Conservation (phyloP, 2,329 filamentous ascomycete genomes). For the Harringtonia aguacate region DNA sequence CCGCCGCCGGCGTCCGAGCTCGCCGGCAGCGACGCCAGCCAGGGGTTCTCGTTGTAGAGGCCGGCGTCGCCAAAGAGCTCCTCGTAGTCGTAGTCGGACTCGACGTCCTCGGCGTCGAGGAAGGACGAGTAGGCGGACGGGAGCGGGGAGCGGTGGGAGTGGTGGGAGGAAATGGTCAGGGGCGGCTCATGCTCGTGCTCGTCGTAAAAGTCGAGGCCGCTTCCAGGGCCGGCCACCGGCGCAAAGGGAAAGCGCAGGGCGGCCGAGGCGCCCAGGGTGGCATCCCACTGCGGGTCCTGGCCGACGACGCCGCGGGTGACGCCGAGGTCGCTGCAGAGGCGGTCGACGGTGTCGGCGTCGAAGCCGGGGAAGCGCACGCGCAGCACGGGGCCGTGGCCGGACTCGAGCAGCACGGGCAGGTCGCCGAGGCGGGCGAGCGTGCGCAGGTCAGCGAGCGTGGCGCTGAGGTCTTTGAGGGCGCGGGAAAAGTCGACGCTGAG, state of each 20-base stretch:
- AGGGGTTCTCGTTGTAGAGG: constrained; percentile 32
- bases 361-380: constrained; percentile 87
- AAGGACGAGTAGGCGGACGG: constrained; percentile 20
- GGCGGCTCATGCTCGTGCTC: no score
- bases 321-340: constrained; percentile 78
- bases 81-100: constrained; percentile 11
- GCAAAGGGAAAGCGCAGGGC: constrained; percentile 83
- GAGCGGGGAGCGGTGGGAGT: constrained; percentile 32
- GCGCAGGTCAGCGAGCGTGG: constrained; percentile 71
- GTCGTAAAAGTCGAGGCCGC: constrained; percentile 11
- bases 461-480: constrained; percentile 71
- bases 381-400: constrained; percentile 45
- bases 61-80: constrained; percentile 15
- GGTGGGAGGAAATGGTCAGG: no score
- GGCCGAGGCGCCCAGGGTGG: constrained; percentile 55
- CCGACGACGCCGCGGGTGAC: constrained; percentile 67
- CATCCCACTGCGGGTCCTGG: constrained; percentile 67
- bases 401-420: constrained; percentile 64
- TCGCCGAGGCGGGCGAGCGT: constrained; percentile 69
- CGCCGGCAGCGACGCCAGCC: constrained; percentile 29
- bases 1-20: constrained; percentile 27
- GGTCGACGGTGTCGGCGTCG: constrained; percentile 70
- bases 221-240: constrained; percentile 34
- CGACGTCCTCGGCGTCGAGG: constrained; percentile 20
- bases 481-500: constrained; percentile 83